These are phyloP conservation scores for Suillus weaverae DNA, from an alignment of 768 basidiomycete species.

Conservation along the genomic window DNA sequence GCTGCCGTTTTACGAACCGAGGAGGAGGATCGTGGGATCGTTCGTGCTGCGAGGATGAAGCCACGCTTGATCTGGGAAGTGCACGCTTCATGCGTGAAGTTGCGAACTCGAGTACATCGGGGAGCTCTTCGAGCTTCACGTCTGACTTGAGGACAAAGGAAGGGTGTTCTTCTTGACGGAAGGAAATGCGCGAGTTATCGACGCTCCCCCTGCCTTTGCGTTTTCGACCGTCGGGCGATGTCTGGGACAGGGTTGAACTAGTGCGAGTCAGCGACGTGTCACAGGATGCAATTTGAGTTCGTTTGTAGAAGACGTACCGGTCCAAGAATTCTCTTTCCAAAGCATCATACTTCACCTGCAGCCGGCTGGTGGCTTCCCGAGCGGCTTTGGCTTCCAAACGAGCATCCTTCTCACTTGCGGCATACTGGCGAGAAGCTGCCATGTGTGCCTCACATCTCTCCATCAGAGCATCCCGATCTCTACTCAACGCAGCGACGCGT, in stretches of 20 bases:
- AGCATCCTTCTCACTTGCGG: conserved; percentile 29
- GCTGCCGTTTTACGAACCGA: conserved; percentile 25
- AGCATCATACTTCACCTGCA: conserved; percentile 34
- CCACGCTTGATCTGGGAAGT: conserved; percentile 25
- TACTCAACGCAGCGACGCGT: conserved; percentile 38
- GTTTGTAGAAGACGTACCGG: neutral
- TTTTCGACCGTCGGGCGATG: conserved; percentile 1
- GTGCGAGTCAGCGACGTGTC: neutral
- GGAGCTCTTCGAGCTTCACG: neutral
- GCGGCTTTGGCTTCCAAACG: conserved; percentile 34
- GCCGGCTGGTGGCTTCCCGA: conserved; percentile 39
- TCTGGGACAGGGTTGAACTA: neutral
- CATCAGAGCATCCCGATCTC: conserved; percentile 45
- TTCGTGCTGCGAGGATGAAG: conserved; percentile 5
- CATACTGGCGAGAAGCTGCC: conserved; percentile 33
- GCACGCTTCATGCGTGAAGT: conserved; percentile 27
- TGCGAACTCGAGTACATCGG: too few species aligned
- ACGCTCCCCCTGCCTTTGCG: conserved; percentile 1
- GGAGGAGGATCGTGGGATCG: conserved; percentile 1
- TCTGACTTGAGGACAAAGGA: neutral
- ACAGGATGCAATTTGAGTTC: neutral
- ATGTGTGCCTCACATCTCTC: conserved; percentile 43
- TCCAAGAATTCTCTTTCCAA: conserved; percentile 26
- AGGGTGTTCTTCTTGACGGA: neutral
- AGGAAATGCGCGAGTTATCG: neutral